phyloP scores from a whole-genome alignment of 2,329 filamentous ascomycete genomes.

The Hirsutella thompsonii region DNA sequence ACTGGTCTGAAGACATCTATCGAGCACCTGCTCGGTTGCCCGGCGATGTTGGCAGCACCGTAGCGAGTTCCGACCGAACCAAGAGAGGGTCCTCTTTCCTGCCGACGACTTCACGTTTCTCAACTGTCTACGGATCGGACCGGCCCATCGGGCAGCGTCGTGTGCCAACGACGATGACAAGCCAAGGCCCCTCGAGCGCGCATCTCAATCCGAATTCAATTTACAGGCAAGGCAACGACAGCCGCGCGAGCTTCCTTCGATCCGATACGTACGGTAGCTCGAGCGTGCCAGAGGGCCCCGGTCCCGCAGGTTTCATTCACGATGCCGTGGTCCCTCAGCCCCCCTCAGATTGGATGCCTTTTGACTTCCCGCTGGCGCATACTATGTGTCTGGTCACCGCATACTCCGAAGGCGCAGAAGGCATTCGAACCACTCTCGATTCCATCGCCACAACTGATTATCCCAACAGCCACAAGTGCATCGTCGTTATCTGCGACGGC shows the following conservation, averaged over 20 bases:
- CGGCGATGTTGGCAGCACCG: slow-evolving; percentile 57
- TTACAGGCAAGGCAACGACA: slow-evolving; percentile 56
- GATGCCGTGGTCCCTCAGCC: slow-evolving; percentile 93
- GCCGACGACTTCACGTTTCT: slow-evolving; percentile 89
- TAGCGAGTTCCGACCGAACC: slow-evolving; percentile 53
- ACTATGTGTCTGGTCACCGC: slow-evolving; percentile 89
- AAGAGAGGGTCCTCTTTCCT: slow-evolving; percentile 78
- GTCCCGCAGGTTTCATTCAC: slow-evolving; percentile 90
- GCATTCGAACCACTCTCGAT: slow-evolving; percentile 85
- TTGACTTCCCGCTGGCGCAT: slow-evolving; percentile 88
- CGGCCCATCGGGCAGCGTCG: slow-evolving; percentile 33
- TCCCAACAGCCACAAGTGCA: slow-evolving; percentile 96
- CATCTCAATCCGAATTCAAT: slow-evolving; percentile 58
- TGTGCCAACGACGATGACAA: slow-evolving; percentile 87
- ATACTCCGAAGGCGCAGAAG: slow-evolving; percentile 91
- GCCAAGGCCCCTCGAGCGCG: slow-evolving; percentile 63
- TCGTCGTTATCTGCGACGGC: slow-evolving; percentile 92
- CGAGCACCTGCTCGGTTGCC: slow-evolving; percentile 72
- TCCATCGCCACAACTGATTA: slow-evolving; percentile 97
- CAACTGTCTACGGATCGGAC: slow-evolving; percentile 73
- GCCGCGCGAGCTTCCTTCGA: slow-evolving; percentile 51
- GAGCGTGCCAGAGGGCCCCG: slow-evolving; percentile 52
- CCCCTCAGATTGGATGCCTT: slow-evolving; percentile 93
- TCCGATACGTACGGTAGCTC: slow-evolving; percentile 42
- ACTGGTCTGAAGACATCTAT: slow-evolving; percentile 97